Base-by-base conservation (phyloP, 2,329 filamentous ascomycete species). In the Fusarium graminum region DNA sequence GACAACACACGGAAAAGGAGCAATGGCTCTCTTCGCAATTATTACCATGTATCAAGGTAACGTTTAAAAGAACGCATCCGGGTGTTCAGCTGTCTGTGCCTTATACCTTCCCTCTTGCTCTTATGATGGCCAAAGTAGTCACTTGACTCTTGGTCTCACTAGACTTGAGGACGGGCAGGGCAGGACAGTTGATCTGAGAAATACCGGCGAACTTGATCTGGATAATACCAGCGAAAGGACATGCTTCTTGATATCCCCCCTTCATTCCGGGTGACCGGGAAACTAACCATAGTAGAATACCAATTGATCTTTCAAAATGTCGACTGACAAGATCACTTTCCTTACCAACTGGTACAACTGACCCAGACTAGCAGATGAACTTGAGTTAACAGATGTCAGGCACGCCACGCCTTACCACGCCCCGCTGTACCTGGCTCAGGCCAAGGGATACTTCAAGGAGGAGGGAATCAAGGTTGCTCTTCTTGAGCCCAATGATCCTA, bases 201-300 rank as follows among this genome's bases (percentile, higher is more conserved):
- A 90, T 89, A 91, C 89, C 89, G 88, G 82, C 82, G 85, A 92
- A 92, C 90, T 92, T 92, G 90, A 92, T 91, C 89, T 91, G 88
- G 88, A 89, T 90, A 91, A 92, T 91, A 85, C 89, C 89, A 91
- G 90, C 90, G 90, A 89, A 92, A 92, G 90, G 88, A 92, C 87
- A 89, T 92, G 90, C 90, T 90, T 90, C 86, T 87, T 84, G 80
- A 73, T 67, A 77, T 76, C 77, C 74, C 61, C 59, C 57, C 22
- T 45, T 44, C 29, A n/a, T 51, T 72, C 74, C 71, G 62, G 58
- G 52, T 53, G 71, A 71, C 75, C 72, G 76, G 74, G 50, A 66
- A 75, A 81, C 83, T 87, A 77, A 87, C 81, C 74, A 70, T 64
- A 67, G 72, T 75, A 87, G 82, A 76, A 74, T 74, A 71, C 47